Percentiles rank a stretch among this genome's conserved stretches.
Evolutionary conservation across 2,329 filamentous ascomycete genomes (phyloP).

Genomic region (Trichophyton verrucosum): DNA sequence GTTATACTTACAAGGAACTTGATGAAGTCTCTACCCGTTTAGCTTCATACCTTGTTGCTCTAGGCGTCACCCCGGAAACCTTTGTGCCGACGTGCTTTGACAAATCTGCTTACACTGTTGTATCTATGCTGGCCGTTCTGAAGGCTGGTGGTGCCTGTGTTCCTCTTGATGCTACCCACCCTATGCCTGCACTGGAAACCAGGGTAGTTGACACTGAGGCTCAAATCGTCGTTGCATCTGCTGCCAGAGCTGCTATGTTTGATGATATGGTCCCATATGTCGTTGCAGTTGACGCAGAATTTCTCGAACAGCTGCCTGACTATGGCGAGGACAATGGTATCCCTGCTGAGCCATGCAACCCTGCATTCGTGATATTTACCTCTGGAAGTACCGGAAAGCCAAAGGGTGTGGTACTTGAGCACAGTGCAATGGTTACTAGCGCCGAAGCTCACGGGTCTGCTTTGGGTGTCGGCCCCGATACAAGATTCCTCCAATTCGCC

Average conservation of each 20-base stretch:
- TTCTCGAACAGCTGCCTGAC: conserved; percentile 1
- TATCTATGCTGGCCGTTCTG: conserved; percentile 15
- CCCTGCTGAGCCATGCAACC: conserved; percentile 55
- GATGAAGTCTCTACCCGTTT: conserved; percentile 15
- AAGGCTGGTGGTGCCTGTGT: conserved; percentile 15
- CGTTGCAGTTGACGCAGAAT: conserved; percentile 19
- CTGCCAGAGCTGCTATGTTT: conserved; percentile 26
- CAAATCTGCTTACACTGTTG: conserved; percentile 14
- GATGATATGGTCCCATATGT: conserved; percentile 33
- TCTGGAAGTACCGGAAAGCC: conserved; percentile 75
- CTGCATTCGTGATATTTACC: conserved; percentile 70
- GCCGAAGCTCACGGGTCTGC: conserved; percentile 33
- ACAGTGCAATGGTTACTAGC: conserved; percentile 32
- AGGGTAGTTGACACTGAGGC: conserved; percentile 30
- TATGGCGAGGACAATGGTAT: conserved; percentile 13
- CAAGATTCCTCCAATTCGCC: conserved; percentile 29
- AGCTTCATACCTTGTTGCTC: conserved; percentile 10
- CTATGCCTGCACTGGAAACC: conserved; percentile 24
- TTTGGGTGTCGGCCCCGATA: conserved; percentile 25
- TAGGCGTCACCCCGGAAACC: conserved; percentile 11
- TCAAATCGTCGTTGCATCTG: conserved; percentile 30
- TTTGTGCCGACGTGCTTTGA: conserved; percentile 14
- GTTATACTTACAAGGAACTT: conserved; percentile 14
- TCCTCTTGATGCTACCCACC: conserved; percentile 20
- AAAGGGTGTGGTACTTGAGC: conserved; percentile 71